A percentile compares a stretch with the other conserved stretches of the same genome.
Conservation (phyloP, 2,329 filamentous ascomycete genomes). For the Tolypocladium tropicale region DNA sequence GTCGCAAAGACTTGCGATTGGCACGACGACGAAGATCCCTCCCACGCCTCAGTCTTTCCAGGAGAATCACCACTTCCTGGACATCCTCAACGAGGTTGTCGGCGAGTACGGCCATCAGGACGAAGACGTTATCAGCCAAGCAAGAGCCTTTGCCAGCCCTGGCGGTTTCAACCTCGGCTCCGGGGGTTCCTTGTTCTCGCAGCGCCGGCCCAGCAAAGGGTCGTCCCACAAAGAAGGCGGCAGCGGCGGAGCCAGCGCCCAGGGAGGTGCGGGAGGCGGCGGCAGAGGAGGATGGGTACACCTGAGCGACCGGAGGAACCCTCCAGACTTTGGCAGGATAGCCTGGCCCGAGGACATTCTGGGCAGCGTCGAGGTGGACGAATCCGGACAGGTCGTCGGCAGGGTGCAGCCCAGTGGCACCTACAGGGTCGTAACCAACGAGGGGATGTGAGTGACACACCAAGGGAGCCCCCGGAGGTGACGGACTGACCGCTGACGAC, state of each 20-base stretch:
- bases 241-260: slow-evolving; percentile 40
- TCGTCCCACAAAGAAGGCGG: slow-evolving; percentile 22
- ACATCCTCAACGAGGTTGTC: slow-evolving; percentile 48
- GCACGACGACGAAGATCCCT: slow-evolving; percentile 46
- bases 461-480: background rate
- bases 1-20: slow-evolving; percentile 43
- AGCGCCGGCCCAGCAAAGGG: slow-evolving; percentile 25
- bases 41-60: slow-evolving; percentile 50
- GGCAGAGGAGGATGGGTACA: slow-evolving; percentile 55
- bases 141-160: slow-evolving; percentile 47
- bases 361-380: slow-evolving; percentile 55
- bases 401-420: slow-evolving; percentile 50
- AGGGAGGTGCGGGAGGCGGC: slow-evolving; percentile 50
- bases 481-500: slow-evolving; percentile 9
- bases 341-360: slow-evolving; percentile 62
- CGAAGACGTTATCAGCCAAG: slow-evolving; percentile 43
- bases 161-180: slow-evolving; percentile 43
- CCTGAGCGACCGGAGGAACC: slow-evolving; percentile 52
- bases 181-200: slow-evolving; percentile 39
- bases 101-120: slow-evolving; percentile 45
- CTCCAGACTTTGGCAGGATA: slow-evolving; percentile 57
- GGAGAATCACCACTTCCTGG: slow-evolving; percentile 49
- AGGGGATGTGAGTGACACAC: slow-evolving; percentile 50
- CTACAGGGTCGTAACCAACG: slow-evolving; percentile 53
- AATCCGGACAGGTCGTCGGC: slow-evolving; percentile 44